phyloP scores from a whole-genome alignment of 2,329 filamentous ascomycete genomes.

The Albophoma yamanashiensis region DNA sequence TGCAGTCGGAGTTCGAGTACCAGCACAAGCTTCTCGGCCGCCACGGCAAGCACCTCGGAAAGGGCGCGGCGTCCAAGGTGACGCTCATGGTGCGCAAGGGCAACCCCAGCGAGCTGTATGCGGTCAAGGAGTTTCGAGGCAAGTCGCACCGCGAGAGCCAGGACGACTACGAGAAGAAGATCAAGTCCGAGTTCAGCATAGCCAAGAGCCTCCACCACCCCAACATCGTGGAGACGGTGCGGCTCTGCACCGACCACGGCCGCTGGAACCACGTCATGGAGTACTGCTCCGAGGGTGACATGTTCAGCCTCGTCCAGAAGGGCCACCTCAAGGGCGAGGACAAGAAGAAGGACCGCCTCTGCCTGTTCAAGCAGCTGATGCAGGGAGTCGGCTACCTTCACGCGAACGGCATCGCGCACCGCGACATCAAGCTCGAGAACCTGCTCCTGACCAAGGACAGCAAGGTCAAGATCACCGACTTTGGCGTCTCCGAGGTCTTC shows the following conservation, averaged over 20 bases:
- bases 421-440: constrained; percentile 87
- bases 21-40: constrained; percentile 60
- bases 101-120: constrained; percentile 55
- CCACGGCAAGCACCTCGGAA: constrained; percentile 66
- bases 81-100: constrained; percentile 68
- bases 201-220: constrained; percentile 77
- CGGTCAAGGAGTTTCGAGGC: constrained; percentile 79
- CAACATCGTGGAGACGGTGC: constrained; percentile 74
- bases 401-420: constrained; percentile 74
- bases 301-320: constrained; percentile 65
- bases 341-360: constrained; percentile 59
- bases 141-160: constrained; percentile 59
- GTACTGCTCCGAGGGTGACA: constrained; percentile 72
- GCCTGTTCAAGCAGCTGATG: constrained; percentile 82
- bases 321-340: constrained; percentile 55
- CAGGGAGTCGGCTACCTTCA: constrained; percentile 78
- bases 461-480: constrained; percentile 84
- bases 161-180: constrained; percentile 74
- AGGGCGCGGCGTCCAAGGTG: constrained; percentile 74
- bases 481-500: constrained; percentile 83
- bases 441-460: constrained; percentile 68
- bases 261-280: constrained; percentile 93
- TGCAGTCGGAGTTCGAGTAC: constrained; percentile 60
- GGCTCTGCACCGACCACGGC: constrained; percentile 62
- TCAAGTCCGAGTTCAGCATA: constrained; percentile 85